Percentiles rank a stretch among this genome's conserved stretches.
Evolutionary conservation across 139 green algal genomes (phyloP).

Genomic region (Picochlorum sp.): DNA sequence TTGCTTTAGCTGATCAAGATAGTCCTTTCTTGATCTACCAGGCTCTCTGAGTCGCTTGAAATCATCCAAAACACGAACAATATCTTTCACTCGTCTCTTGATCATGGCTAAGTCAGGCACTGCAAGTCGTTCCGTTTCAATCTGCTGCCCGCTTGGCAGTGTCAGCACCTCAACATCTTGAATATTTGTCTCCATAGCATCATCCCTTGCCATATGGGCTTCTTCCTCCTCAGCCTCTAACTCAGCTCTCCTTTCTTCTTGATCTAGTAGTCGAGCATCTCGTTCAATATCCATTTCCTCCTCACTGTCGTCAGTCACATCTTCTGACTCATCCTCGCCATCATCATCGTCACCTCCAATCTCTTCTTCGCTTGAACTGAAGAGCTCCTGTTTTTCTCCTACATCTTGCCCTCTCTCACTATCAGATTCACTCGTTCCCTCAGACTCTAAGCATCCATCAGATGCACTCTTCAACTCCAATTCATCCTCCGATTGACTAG

Average conservation of each 20-base stretch:
- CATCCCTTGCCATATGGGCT: neutral
- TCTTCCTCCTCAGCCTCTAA: neutral
- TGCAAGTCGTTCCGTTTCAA: conserved; percentile 29
- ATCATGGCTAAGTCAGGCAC: conserved; percentile 30
- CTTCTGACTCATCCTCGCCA: conserved; percentile 8
- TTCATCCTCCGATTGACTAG: neutral
- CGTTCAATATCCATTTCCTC: conserved; percentile 7
- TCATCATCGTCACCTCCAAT: conserved; percentile 12
- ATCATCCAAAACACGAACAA: conserved; percentile 67
- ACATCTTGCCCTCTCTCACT: neutral
- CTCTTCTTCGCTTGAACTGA: conserved; percentile 1
- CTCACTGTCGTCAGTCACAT: conserved; percentile 23
- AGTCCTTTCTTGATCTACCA: conserved; percentile 47
- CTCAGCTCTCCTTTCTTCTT: neutral
- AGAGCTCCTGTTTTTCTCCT: neutral
- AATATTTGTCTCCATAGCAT: conserved; percentile 54
- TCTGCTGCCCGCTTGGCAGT: conserved; percentile 39
- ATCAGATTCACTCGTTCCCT: neutral
- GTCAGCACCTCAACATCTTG: conserved; percentile 29
- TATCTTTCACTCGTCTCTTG: conserved; percentile 43
- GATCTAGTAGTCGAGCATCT: neutral
- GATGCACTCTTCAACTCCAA: neutral
- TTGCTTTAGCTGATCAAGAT: conserved; percentile 67
- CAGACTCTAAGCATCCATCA: neutral
- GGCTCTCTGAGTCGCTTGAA: conserved; percentile 51